These are phyloP conservation scores for Apiospora phragmitis DNA, from an alignment of 2,329 filamentous ascomycete species.

Conservation along the genomic window DNA sequence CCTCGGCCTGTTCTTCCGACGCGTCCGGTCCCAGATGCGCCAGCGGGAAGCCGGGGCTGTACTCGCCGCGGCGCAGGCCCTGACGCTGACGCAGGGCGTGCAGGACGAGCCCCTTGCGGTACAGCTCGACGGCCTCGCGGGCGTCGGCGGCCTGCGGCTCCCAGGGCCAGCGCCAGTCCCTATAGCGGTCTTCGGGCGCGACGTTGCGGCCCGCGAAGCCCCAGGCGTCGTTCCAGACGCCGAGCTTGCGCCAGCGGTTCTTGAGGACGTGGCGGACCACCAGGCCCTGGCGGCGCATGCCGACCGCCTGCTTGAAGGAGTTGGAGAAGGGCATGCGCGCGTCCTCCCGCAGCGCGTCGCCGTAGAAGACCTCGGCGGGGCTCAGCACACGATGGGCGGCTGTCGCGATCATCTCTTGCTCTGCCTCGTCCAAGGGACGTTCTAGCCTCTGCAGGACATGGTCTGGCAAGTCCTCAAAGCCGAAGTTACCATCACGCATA, in stretches of 20 bases:
- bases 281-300: neutral
- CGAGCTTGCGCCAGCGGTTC: slow-evolving; percentile 21
- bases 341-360: neutral
- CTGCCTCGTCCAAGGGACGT: neutral
- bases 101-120: neutral
- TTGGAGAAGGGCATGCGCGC: neutral
- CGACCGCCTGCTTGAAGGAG: neutral
- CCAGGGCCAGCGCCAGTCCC: slow-evolving; percentile 18
- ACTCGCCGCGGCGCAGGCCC: slow-evolving; percentile 11
- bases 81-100: slow-evolving; percentile 1
- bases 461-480: neutral
- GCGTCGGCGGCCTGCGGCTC: neutral
- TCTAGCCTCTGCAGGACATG: neutral
- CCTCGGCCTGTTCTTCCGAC: slow-evolving; percentile 15
- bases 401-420: neutral
- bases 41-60: slow-evolving; percentile 7
- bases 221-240: slow-evolving; percentile 24
- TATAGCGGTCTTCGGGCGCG: slow-evolving; percentile 14
- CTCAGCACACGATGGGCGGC: neutral
- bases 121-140: neutral
- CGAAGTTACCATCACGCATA: neutral
- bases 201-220: slow-evolving; percentile 19
- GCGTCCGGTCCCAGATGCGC: slow-evolving; percentile 13
- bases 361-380: neutral
- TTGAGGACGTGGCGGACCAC: slow-evolving; percentile 22